phyloP scores from a whole-genome alignment of 2,329 filamentous ascomycete genomes.

The Fusarium sacchari region DNA sequence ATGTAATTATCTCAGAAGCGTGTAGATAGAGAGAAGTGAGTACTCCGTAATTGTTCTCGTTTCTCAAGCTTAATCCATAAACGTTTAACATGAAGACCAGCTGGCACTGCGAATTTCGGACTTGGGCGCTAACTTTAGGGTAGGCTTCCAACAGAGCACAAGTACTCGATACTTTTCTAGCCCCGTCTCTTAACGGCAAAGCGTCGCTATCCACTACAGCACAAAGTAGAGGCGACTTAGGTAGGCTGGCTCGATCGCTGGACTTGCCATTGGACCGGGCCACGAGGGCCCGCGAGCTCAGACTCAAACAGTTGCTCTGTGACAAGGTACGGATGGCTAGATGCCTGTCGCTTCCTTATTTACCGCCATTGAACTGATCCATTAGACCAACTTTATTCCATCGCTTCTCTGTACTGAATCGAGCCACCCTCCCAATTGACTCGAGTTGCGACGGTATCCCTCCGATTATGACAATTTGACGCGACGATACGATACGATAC shows the following conservation, averaged over 20 bases:
- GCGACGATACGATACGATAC: neutral
- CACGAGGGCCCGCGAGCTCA: too few relatives aligned
- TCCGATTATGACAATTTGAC: neutral
- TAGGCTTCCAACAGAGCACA: neutral
- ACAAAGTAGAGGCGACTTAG: neutral
- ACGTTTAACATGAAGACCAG: neutral
- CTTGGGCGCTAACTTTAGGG: neutral
- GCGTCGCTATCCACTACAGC: neutral
- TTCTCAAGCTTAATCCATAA: neutral
- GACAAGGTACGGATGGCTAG: neutral
- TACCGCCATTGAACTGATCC: neutral
- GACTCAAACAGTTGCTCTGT: neutral
- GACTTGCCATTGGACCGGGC: neutral
- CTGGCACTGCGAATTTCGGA: neutral
- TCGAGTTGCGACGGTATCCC: neutral
- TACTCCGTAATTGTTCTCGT: too few relatives aligned
- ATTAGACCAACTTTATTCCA: neutral
- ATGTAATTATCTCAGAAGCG: neutral
- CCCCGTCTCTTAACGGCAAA: neutral
- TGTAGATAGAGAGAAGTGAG: neutral
- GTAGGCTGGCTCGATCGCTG: neutral
- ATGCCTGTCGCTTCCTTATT: neutral
- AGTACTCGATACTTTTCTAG: neutral
- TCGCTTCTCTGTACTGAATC: too few relatives aligned
- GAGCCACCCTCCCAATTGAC: neutral